Evolutionary conservation across 305 asterid species (phyloP).

Genomic region (Solanum hybrid): DNA sequence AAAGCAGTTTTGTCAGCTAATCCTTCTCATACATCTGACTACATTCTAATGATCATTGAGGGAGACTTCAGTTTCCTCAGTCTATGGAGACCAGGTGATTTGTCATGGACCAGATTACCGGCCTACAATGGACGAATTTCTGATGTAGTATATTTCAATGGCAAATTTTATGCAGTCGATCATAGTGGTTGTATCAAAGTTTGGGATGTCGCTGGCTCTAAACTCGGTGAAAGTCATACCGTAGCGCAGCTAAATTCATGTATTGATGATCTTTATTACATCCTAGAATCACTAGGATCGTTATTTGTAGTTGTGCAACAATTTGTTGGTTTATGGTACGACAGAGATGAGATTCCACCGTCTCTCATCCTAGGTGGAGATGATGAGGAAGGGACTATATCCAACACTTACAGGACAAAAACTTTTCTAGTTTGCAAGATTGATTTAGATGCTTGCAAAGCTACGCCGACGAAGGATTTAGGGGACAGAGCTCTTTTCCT

Average conservation of each 20-base stretch:
- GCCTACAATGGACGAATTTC: neutral
- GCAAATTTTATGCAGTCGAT: neutral
- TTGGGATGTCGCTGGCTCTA: neutral
- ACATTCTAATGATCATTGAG: neutral
- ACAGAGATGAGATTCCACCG: neutral
- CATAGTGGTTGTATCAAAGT: neutral
- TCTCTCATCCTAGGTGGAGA: too few species aligned
- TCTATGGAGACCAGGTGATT: neutral
- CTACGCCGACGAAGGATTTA: neutral
- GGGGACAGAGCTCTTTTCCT: neutral
- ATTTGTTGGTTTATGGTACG: neutral
- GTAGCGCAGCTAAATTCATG: neutral
- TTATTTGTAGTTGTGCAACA: neutral
- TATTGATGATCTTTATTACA: neutral
- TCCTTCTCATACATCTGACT: neutral
- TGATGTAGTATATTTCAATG: neutral
- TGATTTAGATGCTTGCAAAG: neutral
- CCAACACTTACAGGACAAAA: too few species aligned
- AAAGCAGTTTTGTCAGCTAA: neutral
- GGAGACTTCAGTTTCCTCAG: neutral
- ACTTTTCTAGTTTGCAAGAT: neutral
- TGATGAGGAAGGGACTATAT: neutral
- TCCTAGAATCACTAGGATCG: neutral
- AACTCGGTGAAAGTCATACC: neutral
- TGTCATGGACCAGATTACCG: neutral